A percentile compares a stretch with the other conserved stretches of the same genome.
Evolutionary conservation across 2,329 filamentous ascomycete species (phyloP).

Genomic region (Fusarium floridanum): DNA sequence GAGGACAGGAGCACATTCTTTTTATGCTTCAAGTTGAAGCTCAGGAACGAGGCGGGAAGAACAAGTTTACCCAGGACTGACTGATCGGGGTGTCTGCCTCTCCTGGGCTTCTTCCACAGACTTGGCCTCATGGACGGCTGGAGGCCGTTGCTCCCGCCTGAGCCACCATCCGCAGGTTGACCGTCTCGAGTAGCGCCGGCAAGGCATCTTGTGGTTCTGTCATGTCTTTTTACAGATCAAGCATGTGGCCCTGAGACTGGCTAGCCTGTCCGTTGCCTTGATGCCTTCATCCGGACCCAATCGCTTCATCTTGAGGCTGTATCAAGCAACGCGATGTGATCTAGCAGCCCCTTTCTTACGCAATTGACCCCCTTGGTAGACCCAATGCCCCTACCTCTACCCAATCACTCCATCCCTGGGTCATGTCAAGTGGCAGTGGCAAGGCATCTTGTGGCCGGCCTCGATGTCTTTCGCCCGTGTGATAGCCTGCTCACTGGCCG

Average conservation of each 20-base stretch:
- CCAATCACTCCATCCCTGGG: neutral
- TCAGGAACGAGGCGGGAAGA: neutral
- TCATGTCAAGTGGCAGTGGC: neutral
- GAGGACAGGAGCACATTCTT: neutral
- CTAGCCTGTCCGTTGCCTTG: neutral
- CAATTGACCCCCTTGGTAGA: neutral
- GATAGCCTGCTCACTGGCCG: neutral
- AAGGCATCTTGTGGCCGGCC: neutral
- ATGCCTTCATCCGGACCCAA: neutral
- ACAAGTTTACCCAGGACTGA: neutral
- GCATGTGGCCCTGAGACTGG: neutral
- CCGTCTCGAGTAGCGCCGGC: neutral
- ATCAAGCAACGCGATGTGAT: neutral
- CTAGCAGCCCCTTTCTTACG: neutral
- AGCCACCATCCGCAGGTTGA: neutral
- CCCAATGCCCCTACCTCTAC: neutral
- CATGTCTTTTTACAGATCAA: neutral
- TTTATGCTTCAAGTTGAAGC: neutral
- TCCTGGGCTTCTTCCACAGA: neutral
- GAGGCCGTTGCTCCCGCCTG: neutral
- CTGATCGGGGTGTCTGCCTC: neutral
- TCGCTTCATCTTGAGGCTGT: neutral
- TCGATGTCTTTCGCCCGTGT: neutral
- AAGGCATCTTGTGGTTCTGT: neutral
- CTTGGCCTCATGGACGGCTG: neutral